phyloP scores from a whole-genome alignment of 2,329 filamentous ascomycete species.

The Fusarium oligoseptatum region DNA sequence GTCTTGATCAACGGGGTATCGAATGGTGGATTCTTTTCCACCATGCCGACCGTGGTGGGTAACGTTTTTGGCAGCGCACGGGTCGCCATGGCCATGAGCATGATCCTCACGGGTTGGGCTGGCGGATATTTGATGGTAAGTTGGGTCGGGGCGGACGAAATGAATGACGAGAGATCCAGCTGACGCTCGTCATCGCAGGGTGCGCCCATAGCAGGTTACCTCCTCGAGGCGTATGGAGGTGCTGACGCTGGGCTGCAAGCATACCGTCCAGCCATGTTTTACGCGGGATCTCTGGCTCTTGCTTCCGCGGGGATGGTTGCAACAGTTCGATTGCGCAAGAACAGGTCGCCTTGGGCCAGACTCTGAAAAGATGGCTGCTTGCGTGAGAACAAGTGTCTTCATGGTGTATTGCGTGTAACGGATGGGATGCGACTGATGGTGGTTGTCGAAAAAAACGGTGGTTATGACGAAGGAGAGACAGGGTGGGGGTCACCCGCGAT shows the following conservation, averaged over 20 bases:
- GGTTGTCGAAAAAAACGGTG: slow-evolving; percentile 15
- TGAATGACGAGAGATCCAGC: background rate
- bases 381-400: background rate
- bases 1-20: slow-evolving; percentile 69
- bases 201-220: slow-evolving; percentile 70
- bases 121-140: slow-evolving; percentile 70
- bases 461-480: slow-evolving; percentile 13
- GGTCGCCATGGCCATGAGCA: slow-evolving; percentile 69
- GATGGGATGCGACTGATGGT: slow-evolving; percentile 2
- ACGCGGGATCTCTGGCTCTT: slow-evolving; percentile 66
- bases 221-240: slow-evolving; percentile 68
- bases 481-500: slow-evolving; percentile 28
- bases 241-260: slow-evolving; percentile 61
- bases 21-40: slow-evolving; percentile 73
- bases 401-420: background rate
- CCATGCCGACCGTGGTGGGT: slow-evolving; percentile 72
- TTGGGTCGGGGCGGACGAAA: slow-evolving; percentile 5
- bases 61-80: slow-evolving; percentile 68
- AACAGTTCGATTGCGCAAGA: slow-evolving; percentile 59
- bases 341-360: slow-evolving; percentile 50
- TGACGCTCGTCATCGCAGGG: slow-evolving; percentile 53
- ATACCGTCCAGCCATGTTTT: slow-evolving; percentile 71
- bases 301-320: slow-evolving; percentile 58
- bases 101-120: slow-evolving; percentile 71
- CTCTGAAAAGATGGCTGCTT: slow-evolving; percentile 15